These are phyloP conservation scores for Nicotiana otophora DNA, from an alignment of 257 asterid species.

Conservation along the genomic window DNA sequence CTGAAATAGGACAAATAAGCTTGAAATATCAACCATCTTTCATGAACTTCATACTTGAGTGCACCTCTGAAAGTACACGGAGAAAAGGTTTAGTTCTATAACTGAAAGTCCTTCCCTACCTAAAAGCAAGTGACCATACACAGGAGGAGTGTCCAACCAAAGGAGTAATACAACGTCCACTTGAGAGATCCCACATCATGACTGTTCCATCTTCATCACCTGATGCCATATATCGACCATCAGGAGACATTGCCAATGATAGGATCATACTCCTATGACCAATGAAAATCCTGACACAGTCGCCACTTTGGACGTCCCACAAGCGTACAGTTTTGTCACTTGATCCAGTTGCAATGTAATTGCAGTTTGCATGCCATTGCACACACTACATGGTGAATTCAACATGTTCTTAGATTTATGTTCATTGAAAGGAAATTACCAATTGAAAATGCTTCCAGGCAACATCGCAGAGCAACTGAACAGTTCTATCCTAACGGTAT, in stretches of 20 bases:
- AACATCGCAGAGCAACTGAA: not conserved
- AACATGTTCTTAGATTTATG: not conserved
- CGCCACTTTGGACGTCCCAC: constrained; percentile 98
- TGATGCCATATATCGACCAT: constrained; percentile 98
- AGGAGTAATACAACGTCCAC: constrained; percentile 90
- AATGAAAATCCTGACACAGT: constrained; percentile 85
- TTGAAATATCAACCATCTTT: not conserved
- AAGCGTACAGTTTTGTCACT: constrained; percentile 97
- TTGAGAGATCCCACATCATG: constrained; percentile 98
- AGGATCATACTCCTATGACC: constrained; percentile 95
- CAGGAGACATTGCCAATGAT: constrained; percentile 88
- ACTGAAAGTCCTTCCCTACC: constrained; percentile 30
- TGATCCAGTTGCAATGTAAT: constrained; percentile 93
- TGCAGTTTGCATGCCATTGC: constrained; percentile 96
- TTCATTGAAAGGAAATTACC: not conserved
- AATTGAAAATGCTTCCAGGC: not conserved
- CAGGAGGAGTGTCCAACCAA: constrained; percentile 92
- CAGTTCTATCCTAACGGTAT: not conserved
- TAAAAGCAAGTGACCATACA: constrained; percentile 92
- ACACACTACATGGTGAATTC: constrained; percentile 53
- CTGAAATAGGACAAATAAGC: constrained; percentile 36
- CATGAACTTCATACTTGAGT: not conserved
- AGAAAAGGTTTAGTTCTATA: not conserved
- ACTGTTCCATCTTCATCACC: constrained; percentile 98
- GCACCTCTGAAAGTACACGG: not conserved